Base-by-base conservation (phyloP, 2,329 filamentous ascomycete species). In the Stagonosporopsis vannaccii region DNA sequence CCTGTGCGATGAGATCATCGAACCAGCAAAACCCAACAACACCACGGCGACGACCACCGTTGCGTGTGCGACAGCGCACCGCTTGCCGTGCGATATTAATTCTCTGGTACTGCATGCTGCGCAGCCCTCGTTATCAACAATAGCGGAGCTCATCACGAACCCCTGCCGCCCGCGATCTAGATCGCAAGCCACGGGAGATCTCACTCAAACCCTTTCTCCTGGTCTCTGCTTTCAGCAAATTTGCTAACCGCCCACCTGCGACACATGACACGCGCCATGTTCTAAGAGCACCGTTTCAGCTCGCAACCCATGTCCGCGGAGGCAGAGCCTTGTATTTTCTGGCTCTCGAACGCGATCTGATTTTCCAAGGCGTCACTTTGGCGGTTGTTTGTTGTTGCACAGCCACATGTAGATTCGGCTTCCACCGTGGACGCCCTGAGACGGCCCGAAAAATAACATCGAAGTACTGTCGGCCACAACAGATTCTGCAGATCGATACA, bases 271-370 rank as follows among this genome's bases (percentile, higher is more conserved):
- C 44, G 52, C 51, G 41, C 55, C 51, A 46, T 19, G 36, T n/a
- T 41, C 52, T 42, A 11, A 6, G 26, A 32, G 42, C 26, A 36
- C 22, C 37, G 45, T 60, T 58, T 62, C 63, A 66, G 63, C 63
- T 65, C 44, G 32, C 41, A n/a, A 36, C 60, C 62, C 60, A 35
- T 62, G 60, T 61, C 44, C 39, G 32, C 42, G 48, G 23, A 51
- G 62, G 50, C 60, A 50, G 46, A 40, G 56, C 7, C 28, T 60
- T 56, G 58, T 58, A 54, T 56, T 19, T 32, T 33, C 37, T 33
- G 37, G 42, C 53, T 49, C 50, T 26, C 37, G 47, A 47, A 33
- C 13, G 20, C 32, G 19, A 56, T 56, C 48, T 51, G 53, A 56
- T 22, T 43, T 36, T 7, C 4, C 22, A n/a, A n/a, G 6, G 32